phyloP scores from a whole-genome alignment of 192 early-diverging fungal genomes.

The Diversispora epigaea region DNA sequence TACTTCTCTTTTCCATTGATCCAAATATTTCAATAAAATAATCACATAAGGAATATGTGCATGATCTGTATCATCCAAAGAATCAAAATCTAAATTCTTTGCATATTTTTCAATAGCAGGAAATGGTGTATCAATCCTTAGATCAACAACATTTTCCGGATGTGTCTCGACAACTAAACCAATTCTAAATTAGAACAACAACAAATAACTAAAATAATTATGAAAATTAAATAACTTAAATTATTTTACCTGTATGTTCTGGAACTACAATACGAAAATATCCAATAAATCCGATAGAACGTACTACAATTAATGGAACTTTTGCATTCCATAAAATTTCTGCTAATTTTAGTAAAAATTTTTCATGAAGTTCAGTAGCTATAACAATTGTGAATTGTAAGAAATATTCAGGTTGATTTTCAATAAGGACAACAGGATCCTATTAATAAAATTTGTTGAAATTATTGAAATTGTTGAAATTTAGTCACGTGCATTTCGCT shows the following conservation, averaged over 20 bases:
- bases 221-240: not conserved
- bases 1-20: slow-evolving; percentile 71
- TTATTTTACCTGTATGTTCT: slow-evolving; percentile 78
- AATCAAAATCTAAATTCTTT: slow-evolving; percentile 65
- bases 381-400: slow-evolving; percentile 75
- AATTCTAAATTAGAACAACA: slow-evolving; percentile 20
- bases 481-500: not conserved
- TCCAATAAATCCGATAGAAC: slow-evolving; percentile 76
- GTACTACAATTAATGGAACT: slow-evolving; percentile 71
- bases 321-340: slow-evolving; percentile 57
- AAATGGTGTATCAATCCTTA: slow-evolving; percentile 85
- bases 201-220: slow-evolving; percentile 15
- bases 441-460: slow-evolving; percentile 18
- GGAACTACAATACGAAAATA: slow-evolving; percentile 64
- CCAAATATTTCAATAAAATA: slow-evolving; percentile 74
- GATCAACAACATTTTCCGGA: slow-evolving; percentile 72
- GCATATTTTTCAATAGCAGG: slow-evolving; percentile 61
- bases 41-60: slow-evolving; percentile 86
- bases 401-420: slow-evolving; percentile 57
- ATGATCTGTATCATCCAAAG: slow-evolving; percentile 65
- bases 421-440: slow-evolving; percentile 50
- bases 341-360: slow-evolving; percentile 56
- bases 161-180: slow-evolving; percentile 86
- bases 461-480: too few relatives aligned
- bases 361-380: slow-evolving; percentile 60